Percentiles rank a stretch among this genome's conserved stretches.
phyloP scores from a whole-genome alignment of 2,329 filamentous ascomycete genomes.

The Cryphonectria parasitica region DNA sequence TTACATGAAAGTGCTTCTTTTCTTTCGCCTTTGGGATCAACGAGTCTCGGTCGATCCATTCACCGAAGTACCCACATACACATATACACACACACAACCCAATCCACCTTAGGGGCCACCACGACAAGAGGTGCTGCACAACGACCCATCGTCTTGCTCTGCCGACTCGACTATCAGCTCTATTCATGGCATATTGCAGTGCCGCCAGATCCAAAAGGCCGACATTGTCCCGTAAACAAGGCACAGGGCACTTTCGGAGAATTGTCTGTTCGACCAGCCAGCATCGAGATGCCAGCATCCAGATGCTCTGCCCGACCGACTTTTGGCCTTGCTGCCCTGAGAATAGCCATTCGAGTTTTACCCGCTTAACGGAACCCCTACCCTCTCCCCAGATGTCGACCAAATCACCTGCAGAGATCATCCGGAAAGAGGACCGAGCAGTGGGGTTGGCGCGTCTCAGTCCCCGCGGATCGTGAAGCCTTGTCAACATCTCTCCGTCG shows the following conservation, averaged over 20 bases:
- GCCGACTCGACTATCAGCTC: not conserved
- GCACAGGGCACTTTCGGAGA: not conserved
- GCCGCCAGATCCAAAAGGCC: not conserved
- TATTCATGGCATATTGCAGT: not conserved
- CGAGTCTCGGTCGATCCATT: not conserved
- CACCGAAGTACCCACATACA: too few species aligned
- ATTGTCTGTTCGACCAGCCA: not conserved
- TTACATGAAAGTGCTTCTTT: not conserved
- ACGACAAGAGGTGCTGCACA: not conserved
- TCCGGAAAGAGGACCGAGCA: not conserved
- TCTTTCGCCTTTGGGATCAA: not conserved
- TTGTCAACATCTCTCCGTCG: constrained; percentile 4
- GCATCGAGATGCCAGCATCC: not conserved
- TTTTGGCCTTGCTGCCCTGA: not conserved
- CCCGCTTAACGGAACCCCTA: not conserved
- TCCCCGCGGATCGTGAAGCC: constrained; percentile 6
- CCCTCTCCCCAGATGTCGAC: not conserved
- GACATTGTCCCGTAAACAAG: not conserved
- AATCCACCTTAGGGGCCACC: not conserved
- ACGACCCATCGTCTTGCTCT: not conserved
- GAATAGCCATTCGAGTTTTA: not conserved
- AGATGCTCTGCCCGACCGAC: not conserved
- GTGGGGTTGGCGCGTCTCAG: constrained; percentile 4
- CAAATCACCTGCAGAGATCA: constrained; percentile 10
- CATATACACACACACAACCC: not conserved